These are phyloP conservation scores for Neurospora sp. DNA, from an alignment of 495 filamentous ascomycete species.

Conservation along the genomic window DNA sequence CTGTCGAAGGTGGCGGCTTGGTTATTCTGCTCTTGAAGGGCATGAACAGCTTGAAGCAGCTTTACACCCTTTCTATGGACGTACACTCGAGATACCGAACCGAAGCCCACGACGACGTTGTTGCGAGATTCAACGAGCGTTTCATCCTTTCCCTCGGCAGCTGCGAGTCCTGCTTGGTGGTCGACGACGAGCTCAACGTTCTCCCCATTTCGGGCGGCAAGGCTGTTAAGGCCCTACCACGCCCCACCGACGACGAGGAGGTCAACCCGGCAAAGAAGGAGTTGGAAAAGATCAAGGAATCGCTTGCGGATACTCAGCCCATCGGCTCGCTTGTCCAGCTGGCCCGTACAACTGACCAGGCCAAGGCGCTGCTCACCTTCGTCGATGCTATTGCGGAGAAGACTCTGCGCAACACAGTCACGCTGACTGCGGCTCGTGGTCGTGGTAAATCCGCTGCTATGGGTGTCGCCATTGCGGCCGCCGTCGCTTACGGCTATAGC, in stretches of 20 bases:
- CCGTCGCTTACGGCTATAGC: constrained; percentile 91
- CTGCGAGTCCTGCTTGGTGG: constrained; percentile 88
- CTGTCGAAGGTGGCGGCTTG: constrained; percentile 91
- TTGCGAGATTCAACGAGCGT: constrained; percentile 93
- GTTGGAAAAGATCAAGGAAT: constrained; percentile 78
- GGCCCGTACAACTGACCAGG: constrained; percentile 87
- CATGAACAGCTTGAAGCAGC: constrained; percentile 94
- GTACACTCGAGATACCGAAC: constrained; percentile 94
- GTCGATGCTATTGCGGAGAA: constrained; percentile 96
- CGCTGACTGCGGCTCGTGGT: constrained; percentile 87
- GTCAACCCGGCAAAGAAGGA: constrained; percentile 61
- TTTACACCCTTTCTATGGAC: constrained; percentile 97
- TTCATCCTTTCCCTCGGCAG: constrained; percentile 92
- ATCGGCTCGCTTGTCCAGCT: constrained; percentile 75
- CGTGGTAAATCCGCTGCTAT: constrained; percentile 95
- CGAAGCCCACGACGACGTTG: constrained; percentile 91
- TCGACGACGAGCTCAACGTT: constrained; percentile 97
- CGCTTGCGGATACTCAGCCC: constrained; percentile 71
- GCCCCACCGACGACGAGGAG: constrained; percentile 55
- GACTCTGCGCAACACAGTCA: constrained; percentile 84
- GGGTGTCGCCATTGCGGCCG: constrained; percentile 88
- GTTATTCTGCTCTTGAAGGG: constrained; percentile 87
- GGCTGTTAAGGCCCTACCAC: constrained; percentile 73
- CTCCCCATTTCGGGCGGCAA: constrained; percentile 95
- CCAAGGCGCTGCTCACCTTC: constrained; percentile 88